Conservation (phyloP, 2,329 filamentous ascomycete genomes). For the Pseudocercospora eumusae region DNA sequence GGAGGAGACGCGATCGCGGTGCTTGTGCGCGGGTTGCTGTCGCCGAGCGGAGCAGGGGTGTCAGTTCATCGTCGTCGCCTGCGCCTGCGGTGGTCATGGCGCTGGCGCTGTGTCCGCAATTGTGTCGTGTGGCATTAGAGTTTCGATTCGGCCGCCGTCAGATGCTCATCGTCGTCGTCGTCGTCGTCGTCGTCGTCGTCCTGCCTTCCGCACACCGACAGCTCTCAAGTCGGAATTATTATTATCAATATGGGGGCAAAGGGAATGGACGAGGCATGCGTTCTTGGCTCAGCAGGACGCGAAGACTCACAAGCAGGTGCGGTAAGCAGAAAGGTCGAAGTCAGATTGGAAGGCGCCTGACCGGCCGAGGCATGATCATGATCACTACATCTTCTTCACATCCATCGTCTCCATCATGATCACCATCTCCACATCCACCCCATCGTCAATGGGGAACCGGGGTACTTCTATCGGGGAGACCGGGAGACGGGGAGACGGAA, state of each 20-base stretch:
- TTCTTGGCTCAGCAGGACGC: slow-evolving; percentile 1
- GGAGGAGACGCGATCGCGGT: slow-evolving; percentile 27
- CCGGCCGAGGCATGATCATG: background rate
- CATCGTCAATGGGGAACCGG: background rate
- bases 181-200: background rate
- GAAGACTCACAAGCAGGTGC: slow-evolving; percentile 7
- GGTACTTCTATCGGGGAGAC: too few species aligned
- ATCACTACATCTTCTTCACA: background rate
- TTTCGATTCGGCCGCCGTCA: slow-evolving; percentile 1
- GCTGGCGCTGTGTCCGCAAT: slow-evolving; percentile 13
- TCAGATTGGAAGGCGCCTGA: background rate
- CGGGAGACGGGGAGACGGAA: too few species aligned
- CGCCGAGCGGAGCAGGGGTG: slow-evolving; percentile 13
- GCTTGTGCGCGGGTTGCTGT: slow-evolving; percentile 13
- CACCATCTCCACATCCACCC: too few species aligned
- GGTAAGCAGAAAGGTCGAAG: background rate
- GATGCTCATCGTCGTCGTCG: slow-evolving; percentile 1
- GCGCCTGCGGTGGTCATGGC: slow-evolving; percentile 15
- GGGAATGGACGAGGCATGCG: slow-evolving; percentile 7
- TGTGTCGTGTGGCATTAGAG: slow-evolving; percentile 10
- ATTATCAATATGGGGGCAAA: background rate
- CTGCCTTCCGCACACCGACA: background rate
- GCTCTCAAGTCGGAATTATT: too few species aligned
- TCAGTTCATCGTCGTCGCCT: slow-evolving; percentile 12
- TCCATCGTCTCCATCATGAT: background rate